Conservation (phyloP, 768 basidiomycete species). For the Mycena sanguinolenta region DNA sequence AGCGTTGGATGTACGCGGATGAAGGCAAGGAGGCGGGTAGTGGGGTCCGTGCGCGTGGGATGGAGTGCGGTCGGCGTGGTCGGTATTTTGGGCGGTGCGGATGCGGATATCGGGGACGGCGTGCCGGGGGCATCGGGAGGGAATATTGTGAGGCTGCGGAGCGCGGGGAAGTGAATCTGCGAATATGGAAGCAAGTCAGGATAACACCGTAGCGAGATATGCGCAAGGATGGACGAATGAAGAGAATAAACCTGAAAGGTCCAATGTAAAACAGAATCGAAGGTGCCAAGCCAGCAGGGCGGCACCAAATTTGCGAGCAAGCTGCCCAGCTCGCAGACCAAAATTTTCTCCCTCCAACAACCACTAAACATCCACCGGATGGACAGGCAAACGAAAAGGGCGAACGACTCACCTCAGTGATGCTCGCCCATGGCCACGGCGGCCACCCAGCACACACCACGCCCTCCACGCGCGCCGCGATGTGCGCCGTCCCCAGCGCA, state of each 20-base stretch:
- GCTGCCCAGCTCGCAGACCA: no score
- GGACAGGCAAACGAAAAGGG: no score
- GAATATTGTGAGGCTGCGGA: slow-evolving; percentile 31
- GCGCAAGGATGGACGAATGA: no score
- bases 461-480: slow-evolving; percentile 26
- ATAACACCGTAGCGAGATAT: neutral
- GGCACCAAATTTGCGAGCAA: no score
- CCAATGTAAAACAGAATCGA: no score
- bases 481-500: slow-evolving; percentile 11
- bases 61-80: neutral
- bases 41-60: neutral
- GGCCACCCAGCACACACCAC: slow-evolving; percentile 34
- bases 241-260: no score
- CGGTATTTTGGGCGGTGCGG: neutral
- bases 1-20: slow-evolving; percentile 33
- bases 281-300: no score
- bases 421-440: no score
- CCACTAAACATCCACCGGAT: no score
- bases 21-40: slow-evolving; percentile 25
- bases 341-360: no score
- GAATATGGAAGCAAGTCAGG: neutral
- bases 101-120: neutral
- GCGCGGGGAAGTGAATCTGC: slow-evolving; percentile 23
- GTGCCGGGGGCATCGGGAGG: neutral
- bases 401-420: neutral